Base-by-base conservation (phyloP, 805 yeast species). In the Candida schatavii region DNA sequence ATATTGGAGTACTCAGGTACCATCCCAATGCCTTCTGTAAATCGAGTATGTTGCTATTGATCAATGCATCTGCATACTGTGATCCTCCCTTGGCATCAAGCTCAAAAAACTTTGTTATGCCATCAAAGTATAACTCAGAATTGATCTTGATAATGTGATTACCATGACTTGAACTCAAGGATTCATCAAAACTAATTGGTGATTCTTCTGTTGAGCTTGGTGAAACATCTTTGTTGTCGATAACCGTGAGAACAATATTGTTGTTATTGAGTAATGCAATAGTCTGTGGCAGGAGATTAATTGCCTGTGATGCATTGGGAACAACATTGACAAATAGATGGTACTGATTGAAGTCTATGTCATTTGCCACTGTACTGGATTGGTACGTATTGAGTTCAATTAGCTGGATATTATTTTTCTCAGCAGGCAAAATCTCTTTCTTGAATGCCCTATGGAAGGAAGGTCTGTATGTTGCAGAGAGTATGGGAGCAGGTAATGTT, bases 151-250 rank as follows among this genome's bases (percentile, higher is more conserved):
- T 49, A 10, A 59, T 54, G 39, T 61, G 66, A 31, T 46, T 50
- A 10, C 40, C 38, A n/a, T 43, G 21, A n/a, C 50, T 39, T 5
- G 49, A 42, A 2, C 46, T 41, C 5, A 35, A 40, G 6, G 38
- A 30, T 4, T 31, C 39, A 28, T 48, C 44, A 27, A 58, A 55
- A 1, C 59, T 44, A 9, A 64, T 46, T 2, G 62, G 56, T 1
- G 66, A 48, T 3, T 53, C 41, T 42, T 65, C 72, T 2, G 60
- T 47, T 4, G 71, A 63, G 3, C 49, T 37, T 0, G 74, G 73
- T 3, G 74, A 50, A 41, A 55, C 68, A 35, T 67, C 71, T 3
- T 47, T 37, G 46, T 68, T 70, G 46, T 70, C 75, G 18, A 70
- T 55, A 1, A 70, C 49, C 2, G 64, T 65, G n/a, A 68, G 43